Percentiles rank a stretch among this genome's conserved stretches.
These are phyloP conservation scores for Capillidium rhysosporum DNA, from an alignment of 371 early-diverging fungal genomes.

Conservation along the genomic window DNA sequence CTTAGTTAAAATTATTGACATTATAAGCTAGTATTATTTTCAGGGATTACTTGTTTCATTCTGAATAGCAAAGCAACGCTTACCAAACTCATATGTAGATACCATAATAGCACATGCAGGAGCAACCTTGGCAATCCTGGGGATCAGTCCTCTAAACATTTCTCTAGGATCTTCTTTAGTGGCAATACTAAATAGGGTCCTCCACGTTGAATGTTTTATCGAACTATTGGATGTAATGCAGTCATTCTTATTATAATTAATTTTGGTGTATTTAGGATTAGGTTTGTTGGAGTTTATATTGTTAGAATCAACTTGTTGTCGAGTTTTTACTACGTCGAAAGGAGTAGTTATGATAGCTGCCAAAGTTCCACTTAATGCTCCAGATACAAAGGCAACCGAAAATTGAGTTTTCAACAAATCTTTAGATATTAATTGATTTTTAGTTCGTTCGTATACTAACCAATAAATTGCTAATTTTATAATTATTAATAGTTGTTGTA, in stretches of 20 bases:
- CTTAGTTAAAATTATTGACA: too few species aligned
- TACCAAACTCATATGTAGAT: slow-evolving; percentile 55
- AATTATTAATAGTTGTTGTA: neutral
- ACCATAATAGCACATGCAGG: slow-evolving; percentile 96
- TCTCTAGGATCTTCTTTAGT: slow-evolving; percentile 48
- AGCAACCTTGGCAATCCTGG: slow-evolving; percentile 73
- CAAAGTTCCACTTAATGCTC: slow-evolving; percentile 55
- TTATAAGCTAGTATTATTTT: too few species aligned
- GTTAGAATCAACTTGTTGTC: slow-evolving; percentile 36
- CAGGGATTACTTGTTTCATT: neutral
- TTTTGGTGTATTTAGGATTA: too few species aligned
- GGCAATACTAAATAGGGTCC: slow-evolving; percentile 29
- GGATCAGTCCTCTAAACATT: slow-evolving; percentile 43
- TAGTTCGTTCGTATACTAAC: slow-evolving; percentile 66
- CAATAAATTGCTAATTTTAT: slow-evolving; percentile 54
- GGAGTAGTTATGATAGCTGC: slow-evolving; percentile 83
- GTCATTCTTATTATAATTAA: neutral
- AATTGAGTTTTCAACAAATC: slow-evolving; percentile 7
- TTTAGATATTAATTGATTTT: slow-evolving; percentile 9
- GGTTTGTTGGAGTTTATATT: too few species aligned
- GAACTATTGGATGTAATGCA: slow-evolving; percentile 7
- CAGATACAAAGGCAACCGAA: slow-evolving; percentile 34
- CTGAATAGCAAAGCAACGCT: slow-evolving; percentile 10
- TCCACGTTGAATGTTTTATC: slow-evolving; percentile 3
- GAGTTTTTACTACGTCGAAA: slow-evolving; percentile 90